Evolutionary conservation across 148 eudicot genomes (phyloP), one percentile per base, ranked within the genome.

Genomic region (Rhododendron kiyosumense): DNA sequence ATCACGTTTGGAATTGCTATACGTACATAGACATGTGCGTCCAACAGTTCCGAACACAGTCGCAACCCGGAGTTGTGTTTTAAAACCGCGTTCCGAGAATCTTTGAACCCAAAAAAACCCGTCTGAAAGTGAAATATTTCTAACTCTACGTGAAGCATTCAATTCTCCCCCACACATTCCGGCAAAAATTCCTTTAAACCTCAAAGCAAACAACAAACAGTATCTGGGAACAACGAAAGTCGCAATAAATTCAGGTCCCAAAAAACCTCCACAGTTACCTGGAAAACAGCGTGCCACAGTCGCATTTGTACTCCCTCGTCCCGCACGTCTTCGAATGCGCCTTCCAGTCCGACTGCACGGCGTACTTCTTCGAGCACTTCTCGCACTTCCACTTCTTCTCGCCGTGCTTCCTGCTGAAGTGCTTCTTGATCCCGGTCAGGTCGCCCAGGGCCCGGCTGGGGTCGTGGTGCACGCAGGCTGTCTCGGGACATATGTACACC

Each of bases 321-420:
- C 99, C 98, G 83, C 99, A 96, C 43, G 95, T 96, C 89, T 96
- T 96, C 7, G 95, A 83, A 86, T 96, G 99, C 61, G 99, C 98
- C 86, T 96, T 95, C 98, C 98, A 95, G 85, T 95, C 98, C 0
- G 98, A 95, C 79, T 94, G 97, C 51, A 95, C 98, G 1, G 99
- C 99, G 78, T 96, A 96, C 76, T 96, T 96, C 88, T 94, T 96
- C 0, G 99, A 94, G 78, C 98, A 96, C 84, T 96, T 96, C 24
- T 96, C 98, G 51, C 98, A 96, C 85, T 96, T 96, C 98, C 98
- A 96, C 65, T 96, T 96, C 86, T 96, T 96, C 88, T 96, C 98
- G 0, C 99, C 99, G 51, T 96, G 99, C 81, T 96, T 96, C 46
- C 98, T 80, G 88, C 98, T 94, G 49, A 90, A 96, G 82, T 94